phyloP scores from a whole-genome alignment of 306 rosid species.

The Gleditsia sinensis region DNA sequence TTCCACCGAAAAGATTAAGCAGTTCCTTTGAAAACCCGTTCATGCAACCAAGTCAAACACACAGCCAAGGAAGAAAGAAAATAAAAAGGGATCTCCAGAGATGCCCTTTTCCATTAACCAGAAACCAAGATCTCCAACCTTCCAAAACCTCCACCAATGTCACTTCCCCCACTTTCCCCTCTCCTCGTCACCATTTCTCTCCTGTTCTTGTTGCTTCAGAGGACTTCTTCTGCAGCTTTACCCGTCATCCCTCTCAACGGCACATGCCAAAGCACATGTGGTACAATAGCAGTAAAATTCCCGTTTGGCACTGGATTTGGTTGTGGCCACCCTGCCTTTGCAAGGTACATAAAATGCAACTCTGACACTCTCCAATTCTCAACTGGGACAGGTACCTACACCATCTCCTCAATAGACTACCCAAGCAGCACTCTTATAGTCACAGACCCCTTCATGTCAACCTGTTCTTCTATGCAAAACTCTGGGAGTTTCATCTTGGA shows the following conservation, averaged over 20 bases:
- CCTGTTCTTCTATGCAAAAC: slow-evolving; percentile 55
- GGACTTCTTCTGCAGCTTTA: background rate
- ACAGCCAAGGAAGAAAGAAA: too few species aligned
- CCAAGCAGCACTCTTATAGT: slow-evolving; percentile 39
- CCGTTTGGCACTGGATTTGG: slow-evolving; percentile 61
- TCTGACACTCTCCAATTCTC: slow-evolving; percentile 46
- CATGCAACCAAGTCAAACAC: background rate
- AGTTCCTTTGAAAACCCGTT: background rate
- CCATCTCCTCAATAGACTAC: slow-evolving; percentile 57
- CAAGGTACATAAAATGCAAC: slow-evolving; percentile 50
- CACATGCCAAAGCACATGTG: slow-evolving; percentile 43
- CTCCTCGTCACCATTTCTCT: slow-evolving; percentile 30
- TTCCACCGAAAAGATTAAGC: slow-evolving; percentile 37
- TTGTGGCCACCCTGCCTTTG: slow-evolving; percentile 65
- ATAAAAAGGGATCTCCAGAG: too few species aligned
- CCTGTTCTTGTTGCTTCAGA: slow-evolving; percentile 28
- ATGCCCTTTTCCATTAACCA: background rate
- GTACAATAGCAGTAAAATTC: slow-evolving; percentile 45
- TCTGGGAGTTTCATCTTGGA: slow-evolving; percentile 57
- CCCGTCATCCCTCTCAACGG: slow-evolving; percentile 36
- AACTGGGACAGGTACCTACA: slow-evolving; percentile 47
- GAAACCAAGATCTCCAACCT: background rate
- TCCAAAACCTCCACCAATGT: slow-evolving; percentile 21
- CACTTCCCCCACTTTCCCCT: too few species aligned
- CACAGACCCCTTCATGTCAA: slow-evolving; percentile 57